Percentiles rank a stretch among this genome's conserved stretches.
Evolutionary conservation across 306 rosid species (phyloP).

Genomic region (Astragalus membranaceus): DNA sequence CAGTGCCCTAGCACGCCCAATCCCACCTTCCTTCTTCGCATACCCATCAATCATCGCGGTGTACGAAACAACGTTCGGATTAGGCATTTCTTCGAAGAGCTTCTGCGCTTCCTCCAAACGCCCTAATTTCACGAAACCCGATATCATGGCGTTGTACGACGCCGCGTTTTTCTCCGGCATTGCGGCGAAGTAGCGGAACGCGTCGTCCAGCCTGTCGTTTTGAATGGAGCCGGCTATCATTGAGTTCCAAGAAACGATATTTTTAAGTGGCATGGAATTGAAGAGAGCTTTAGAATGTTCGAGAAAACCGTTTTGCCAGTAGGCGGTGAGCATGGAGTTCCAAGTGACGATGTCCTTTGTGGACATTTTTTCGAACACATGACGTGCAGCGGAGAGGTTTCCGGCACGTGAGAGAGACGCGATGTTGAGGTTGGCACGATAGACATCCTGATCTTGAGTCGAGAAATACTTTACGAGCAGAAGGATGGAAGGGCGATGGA

Average conservation of each 20-base stretch:
- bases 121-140: conserved; percentile 34
- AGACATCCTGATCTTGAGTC: conserved; percentile 18
- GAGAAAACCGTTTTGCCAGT: conserved; percentile 38
- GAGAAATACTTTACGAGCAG: conserved; percentile 6
- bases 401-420: conserved; percentile 29
- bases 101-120: conserved; percentile 37
- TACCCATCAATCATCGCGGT: conserved; percentile 49
- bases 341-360: conserved; percentile 37
- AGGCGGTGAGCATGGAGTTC: conserved; percentile 46
- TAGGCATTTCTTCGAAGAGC: conserved; percentile 42
- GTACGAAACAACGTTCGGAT: conserved; percentile 39
- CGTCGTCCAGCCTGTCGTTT: conserved; percentile 37
- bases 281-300: conserved; percentile 32
- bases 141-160: conserved; percentile 45
- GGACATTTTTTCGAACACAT: conserved; percentile 45
- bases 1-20: conserved; percentile 35
- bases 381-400: conserved; percentile 28
- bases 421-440: conserved; percentile 30
- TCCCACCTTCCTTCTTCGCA: conserved; percentile 29
- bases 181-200: conserved; percentile 22
- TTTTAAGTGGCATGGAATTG: conserved; percentile 32
- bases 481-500: not conserved
- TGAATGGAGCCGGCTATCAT: conserved; percentile 39
- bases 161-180: conserved; percentile 38
- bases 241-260: conserved; percentile 51